A percentile compares a stretch with the other conserved stretches of the same genome.
Evolutionary conservation across 306 rosid species (phyloP).

Genomic region (Comarum palustre): DNA sequence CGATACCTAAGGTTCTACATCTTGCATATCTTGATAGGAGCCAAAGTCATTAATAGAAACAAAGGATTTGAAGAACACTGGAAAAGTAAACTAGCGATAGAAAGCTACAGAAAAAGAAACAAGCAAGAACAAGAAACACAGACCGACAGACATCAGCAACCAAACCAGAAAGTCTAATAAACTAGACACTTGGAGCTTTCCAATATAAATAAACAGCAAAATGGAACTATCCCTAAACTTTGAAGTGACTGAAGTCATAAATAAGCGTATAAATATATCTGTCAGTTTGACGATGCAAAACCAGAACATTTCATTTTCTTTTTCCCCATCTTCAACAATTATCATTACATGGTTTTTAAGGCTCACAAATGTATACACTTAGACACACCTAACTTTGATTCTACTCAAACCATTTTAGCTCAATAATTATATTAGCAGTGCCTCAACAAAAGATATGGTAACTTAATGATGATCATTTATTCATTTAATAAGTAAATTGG

Average conservation of each 20-base stretch:
- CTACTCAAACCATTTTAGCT: neutral
- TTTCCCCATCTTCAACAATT: neutral
- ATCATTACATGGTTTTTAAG: neutral
- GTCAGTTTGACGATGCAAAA: neutral
- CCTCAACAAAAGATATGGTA: neutral
- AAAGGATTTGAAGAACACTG: neutral
- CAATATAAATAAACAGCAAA: neutral
- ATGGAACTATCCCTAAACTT: neutral
- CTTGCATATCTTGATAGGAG: neutral
- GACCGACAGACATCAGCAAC: neutral
- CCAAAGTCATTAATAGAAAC: neutral
- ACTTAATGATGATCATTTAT: neutral
- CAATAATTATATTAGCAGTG: neutral
- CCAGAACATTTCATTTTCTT: neutral
- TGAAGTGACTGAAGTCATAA: neutral
- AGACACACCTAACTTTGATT: neutral
- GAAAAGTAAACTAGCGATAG: neutral
- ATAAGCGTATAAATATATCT: neutral
- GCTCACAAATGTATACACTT: neutral
- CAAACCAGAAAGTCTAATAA: neutral
- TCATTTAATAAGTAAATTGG: neutral
- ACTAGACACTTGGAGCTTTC: neutral
- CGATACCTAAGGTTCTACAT: neutral
- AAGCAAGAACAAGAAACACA: neutral
- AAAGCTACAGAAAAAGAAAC: neutral